Evolutionary conservation across 2,329 filamentous ascomycete species (phyloP), one percentile per base, ranked within the genome.

Genomic region (Hypoxylon sp.): DNA sequence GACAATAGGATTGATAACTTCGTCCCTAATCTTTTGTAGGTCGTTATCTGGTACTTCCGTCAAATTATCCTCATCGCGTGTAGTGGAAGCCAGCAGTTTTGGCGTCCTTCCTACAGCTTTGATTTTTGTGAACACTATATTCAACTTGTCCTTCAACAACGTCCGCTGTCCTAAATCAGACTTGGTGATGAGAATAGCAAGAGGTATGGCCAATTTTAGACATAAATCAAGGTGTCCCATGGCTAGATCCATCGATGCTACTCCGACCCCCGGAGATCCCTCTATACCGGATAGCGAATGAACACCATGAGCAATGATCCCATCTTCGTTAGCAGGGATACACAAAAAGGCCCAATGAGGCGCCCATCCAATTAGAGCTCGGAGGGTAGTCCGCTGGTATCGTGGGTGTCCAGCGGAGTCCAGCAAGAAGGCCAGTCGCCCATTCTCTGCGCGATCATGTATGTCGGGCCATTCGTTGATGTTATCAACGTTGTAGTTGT

Each of bases 391-490:
- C 61, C 96, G 90, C 51, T 94, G 88, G 79, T 96, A 99, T 48
- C 94, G 89, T 38, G 94, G 91, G 70, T 97, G 93, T 0, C 96
- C 96, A 14, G 95, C 95, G 49, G 95, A 97, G 79, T 99, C 96
- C 0, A 94, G 93, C 5, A 98, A 84, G 72, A 98, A 94, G 4
- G 96, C 93, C 2, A 99, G 81, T 19, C 94, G 90, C 2, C 91
- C 93, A 64, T 85, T 81, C 66, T 90, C 88, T 0, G 93, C 89
- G 52, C 90, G 87, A 38, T 92, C 90, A 78, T 99, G 96, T 57
- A 98, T 96, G 77, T 98, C 95, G 58, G 93, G 90, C 96, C 96
- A 99, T 0, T 94, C 94, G 64, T 93, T 92, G 50, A 98, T 90
- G 76, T 97, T 93, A 13, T 90, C 90, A 65, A 91, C 91, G 2